phyloP scores from a whole-genome alignment of 306 rosid species.

The Trifolium pratense region DNA sequence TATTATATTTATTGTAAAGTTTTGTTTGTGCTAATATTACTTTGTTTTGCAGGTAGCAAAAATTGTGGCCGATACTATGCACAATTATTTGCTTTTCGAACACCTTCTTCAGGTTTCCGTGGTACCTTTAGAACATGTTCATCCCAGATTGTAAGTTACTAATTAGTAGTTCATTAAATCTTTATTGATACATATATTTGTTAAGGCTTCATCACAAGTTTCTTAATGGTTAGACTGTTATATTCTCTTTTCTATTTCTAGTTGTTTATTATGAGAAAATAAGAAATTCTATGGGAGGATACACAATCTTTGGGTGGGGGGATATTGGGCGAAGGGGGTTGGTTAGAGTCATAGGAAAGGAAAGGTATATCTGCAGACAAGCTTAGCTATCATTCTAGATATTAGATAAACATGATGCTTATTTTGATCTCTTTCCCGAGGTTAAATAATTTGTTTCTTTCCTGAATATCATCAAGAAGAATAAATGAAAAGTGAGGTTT shows the following conservation, averaged over 20 bases:
- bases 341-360: background rate
- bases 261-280: background rate
- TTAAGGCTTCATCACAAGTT: background rate
- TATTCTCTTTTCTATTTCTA: background rate
- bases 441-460: background rate
- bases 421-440: background rate
- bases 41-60: slow-evolving; percentile 74
- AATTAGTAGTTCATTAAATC: background rate
- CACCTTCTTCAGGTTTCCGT: slow-evolving; percentile 75
- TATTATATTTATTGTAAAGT: slow-evolving; percentile 3
- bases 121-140: slow-evolving; percentile 74
- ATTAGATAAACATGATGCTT: background rate
- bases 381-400: background rate
- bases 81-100: slow-evolving; percentile 80
- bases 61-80: slow-evolving; percentile 92
- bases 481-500: background rate
- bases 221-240: background rate
- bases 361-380: background rate
- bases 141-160: slow-evolving; percentile 70
- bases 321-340: background rate
- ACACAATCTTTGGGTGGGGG: background rate
- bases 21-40: slow-evolving; percentile 8
- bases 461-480: slow-evolving; percentile 12
- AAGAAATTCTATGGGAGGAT: background rate
- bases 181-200: too few relatives aligned